A percentile compares a stretch with the other conserved stretches of the same genome.
These are phyloP conservation scores for Chaetomiaceae sp. DNA, from an alignment of 2,329 filamentous ascomycete genomes.

Conservation along the genomic window DNA sequence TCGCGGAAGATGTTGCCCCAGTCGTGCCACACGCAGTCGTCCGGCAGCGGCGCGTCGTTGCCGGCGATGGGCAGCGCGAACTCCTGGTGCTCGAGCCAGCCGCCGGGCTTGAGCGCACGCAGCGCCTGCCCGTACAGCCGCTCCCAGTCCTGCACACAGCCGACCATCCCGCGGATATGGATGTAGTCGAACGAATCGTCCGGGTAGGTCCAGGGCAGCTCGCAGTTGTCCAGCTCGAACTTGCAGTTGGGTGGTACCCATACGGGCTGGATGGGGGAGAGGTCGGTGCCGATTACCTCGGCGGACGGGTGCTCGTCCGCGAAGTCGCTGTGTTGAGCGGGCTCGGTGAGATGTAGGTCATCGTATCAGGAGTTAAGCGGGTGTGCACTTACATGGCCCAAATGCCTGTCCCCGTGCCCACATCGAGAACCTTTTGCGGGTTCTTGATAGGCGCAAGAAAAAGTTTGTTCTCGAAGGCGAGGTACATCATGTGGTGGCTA, in stretches of 20 bases:
- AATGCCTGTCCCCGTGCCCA: constrained; percentile 2
- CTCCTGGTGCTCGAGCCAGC: constrained; percentile 5
- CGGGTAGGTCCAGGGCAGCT: not conserved
- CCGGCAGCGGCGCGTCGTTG: not conserved
- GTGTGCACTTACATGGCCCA: constrained; percentile 1
- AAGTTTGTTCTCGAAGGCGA: constrained; percentile 2
- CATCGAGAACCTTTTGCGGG: constrained; percentile 5
- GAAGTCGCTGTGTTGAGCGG: not conserved
- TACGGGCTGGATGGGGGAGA: not conserved
- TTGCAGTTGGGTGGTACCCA: constrained; percentile 4
- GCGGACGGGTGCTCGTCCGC: not conserved
- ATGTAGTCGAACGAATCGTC: constrained; percentile 3
- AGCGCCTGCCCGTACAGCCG: not conserved
- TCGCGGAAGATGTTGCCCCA: not conserved
- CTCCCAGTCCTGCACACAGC: constrained; percentile 1
- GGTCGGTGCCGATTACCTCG: not conserved
- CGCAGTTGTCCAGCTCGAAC: constrained; percentile 1
- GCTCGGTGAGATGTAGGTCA: not conserved
- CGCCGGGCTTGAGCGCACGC: constrained; percentile 1
- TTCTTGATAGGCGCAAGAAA: constrained; percentile 3
- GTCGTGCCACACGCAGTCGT: not conserved
- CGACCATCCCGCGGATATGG: constrained; percentile 2
- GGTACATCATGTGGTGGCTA: constrained; percentile 8
- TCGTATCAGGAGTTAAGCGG: no score
- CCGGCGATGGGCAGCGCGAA: not conserved